These are phyloP conservation scores for Leccinum disarticulatum DNA, from an alignment of 768 basidiomycete genomes.

Conservation along the genomic window DNA sequence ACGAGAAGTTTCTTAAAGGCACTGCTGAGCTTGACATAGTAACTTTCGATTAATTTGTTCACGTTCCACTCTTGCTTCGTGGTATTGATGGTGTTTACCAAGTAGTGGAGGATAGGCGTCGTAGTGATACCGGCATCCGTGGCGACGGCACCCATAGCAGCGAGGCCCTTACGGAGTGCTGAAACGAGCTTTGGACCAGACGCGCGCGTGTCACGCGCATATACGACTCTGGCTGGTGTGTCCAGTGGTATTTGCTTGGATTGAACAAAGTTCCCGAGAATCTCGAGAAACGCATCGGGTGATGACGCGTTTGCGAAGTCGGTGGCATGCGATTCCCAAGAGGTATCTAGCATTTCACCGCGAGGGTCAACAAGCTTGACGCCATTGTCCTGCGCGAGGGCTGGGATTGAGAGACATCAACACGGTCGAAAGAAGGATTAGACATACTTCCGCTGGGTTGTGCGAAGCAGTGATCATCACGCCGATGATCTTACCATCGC, in stretches of 20 bases:
- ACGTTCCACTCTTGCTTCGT: slow-evolving; percentile 79
- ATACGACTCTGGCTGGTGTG: slow-evolving; percentile 80
- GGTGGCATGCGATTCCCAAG: slow-evolving; percentile 92
- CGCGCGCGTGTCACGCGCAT: slow-evolving; percentile 91
- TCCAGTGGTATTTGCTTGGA: slow-evolving; percentile 72
- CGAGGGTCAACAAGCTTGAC: slow-evolving; percentile 97
- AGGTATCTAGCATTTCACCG: slow-evolving; percentile 94
- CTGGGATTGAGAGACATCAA: slow-evolving; percentile 1
- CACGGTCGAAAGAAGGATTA: background rate
- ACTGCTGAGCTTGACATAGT: slow-evolving; percentile 74
- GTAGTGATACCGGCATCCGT: slow-evolving; percentile 85
- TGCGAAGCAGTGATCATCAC: slow-evolving; percentile 99
- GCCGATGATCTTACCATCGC: slow-evolving; percentile 90
- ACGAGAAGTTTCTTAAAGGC: slow-evolving; percentile 90
- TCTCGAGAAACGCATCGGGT: slow-evolving; percentile 68
- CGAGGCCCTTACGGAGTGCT: slow-evolving; percentile 81
- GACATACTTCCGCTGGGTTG: slow-evolving; percentile 90
- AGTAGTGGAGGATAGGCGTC: slow-evolving; percentile 94
- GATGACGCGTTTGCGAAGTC: slow-evolving; percentile 79
- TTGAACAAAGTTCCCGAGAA: slow-evolving; percentile 61
- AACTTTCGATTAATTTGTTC: slow-evolving; percentile 77
- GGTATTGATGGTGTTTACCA: slow-evolving; percentile 88
- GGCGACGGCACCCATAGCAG: slow-evolving; percentile 63
- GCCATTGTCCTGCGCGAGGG: slow-evolving; percentile 80
- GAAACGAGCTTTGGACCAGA: slow-evolving; percentile 75